These are phyloP conservation scores for Ogataea hybrid DNA, from an alignment of 1,139 yeast species.

Conservation along the genomic window DNA sequence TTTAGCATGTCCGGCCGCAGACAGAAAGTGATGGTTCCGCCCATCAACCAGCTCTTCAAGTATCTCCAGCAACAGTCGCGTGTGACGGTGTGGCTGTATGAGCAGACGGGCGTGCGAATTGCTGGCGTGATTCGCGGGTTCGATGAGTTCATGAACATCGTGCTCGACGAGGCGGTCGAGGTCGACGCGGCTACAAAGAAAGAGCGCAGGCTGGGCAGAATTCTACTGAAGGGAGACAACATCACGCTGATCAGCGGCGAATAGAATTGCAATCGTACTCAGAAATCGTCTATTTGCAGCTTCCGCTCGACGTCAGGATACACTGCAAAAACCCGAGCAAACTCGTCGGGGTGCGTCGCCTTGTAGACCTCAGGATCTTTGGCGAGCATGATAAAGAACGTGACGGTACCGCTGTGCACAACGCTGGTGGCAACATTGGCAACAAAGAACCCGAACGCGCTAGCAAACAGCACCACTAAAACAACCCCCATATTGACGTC, in stretches of 20 bases:
- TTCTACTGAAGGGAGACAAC: conserved; percentile 90
- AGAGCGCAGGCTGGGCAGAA: conserved; percentile 46
- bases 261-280: background rate
- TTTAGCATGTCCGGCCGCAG: conserved; percentile 30
- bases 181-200: conserved; percentile 43
- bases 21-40: conserved; percentile 62
- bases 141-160: conserved; percentile 97
- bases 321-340: conserved; percentile 40
- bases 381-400: conserved; percentile 82
- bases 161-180: conserved; percentile 87
- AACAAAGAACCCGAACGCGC: conserved; percentile 26
- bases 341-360: conserved; percentile 59
- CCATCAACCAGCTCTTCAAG: conserved; percentile 86
- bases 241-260: conserved; percentile 62
- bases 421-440: conserved; percentile 71
- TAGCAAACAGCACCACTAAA: conserved; percentile 57
- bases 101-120: conserved; percentile 73
- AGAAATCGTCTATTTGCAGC: conserved; percentile 30
- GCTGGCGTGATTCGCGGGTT: conserved; percentile 89
- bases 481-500: conserved; percentile 42
- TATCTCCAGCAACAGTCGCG: conserved; percentile 77
- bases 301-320: conserved; percentile 68
- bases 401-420: conserved; percentile 76
- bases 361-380: conserved; percentile 82
- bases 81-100: conserved; percentile 86